Base-by-base conservation (phyloP, 768 basidiomycete genomes). In the Udeniomyces megalosporus region DNA sequence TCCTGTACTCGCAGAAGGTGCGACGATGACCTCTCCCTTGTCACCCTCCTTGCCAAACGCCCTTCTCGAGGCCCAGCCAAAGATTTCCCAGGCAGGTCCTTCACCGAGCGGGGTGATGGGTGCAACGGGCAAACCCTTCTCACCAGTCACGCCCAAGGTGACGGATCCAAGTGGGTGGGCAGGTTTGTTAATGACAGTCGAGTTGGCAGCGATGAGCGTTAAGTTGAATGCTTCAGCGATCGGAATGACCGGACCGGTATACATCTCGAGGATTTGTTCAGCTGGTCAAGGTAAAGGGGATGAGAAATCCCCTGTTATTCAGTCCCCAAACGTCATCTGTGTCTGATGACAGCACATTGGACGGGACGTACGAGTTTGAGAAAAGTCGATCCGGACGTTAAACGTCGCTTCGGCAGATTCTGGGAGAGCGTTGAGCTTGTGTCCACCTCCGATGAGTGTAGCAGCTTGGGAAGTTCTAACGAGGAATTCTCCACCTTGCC, bases 381-480 rank as follows among this genome's bases (percentile, higher is more conserved):
- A 50, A 50, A 63, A 63, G 31, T 63, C 62, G 49, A 63, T 63
- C 11, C 62, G 47, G 17, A 48, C 42, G 56, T 63, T 63, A 38
- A 63, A 63, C 0, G 51, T 58, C 1, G 56, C 62, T 10, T 14
- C 6, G 3, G 62, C 62, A 15, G 22, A 35, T 35, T 63, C 62
- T 14, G 62, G 62, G 26, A 63, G 57, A 5, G 62, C 62, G 44
- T 63, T 42, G 10, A 59, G 47, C 34, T 59, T 52, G 31, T 52
- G 22, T 20, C 57, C 58, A 1, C 58, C 63, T 17, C 26, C 20
- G 26, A 65, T 32, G 22, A 60, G 46, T 4, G 63, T 65, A 0
- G 52, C 44, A 24, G 63, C 63, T 51, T 65, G 59, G 24, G 28
- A 34, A 11, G 58, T 65, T 22, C 63, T 29, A 7, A 65, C 63